These are phyloP conservation scores for Lactarius trivialis DNA, from an alignment of 768 basidiomycete species.

Conservation along the genomic window DNA sequence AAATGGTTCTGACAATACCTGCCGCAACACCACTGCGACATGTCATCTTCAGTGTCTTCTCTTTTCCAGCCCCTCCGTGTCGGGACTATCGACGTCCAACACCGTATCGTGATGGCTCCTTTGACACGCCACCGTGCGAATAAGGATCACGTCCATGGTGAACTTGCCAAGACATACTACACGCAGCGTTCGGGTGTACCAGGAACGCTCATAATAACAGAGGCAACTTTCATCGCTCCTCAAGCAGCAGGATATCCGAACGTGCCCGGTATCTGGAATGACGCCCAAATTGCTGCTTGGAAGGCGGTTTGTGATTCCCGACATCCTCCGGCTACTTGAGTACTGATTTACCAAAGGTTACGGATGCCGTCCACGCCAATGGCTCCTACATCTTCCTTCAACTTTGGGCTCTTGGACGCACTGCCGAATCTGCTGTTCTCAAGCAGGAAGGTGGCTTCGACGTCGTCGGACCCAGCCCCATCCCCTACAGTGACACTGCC, in stretches of 20 bases:
- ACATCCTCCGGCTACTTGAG: background rate
- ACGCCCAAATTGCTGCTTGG: constrained; percentile 50
- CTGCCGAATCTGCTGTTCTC: constrained; percentile 32
- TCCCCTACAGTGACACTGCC: constrained; percentile 31
- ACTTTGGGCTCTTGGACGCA: constrained; percentile 51
- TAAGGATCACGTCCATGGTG: constrained; percentile 31
- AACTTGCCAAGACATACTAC: constrained; percentile 42
- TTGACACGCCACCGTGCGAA: constrained; percentile 41
- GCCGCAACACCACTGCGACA: background rate
- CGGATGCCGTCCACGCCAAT: constrained; percentile 49
- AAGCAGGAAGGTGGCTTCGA: constrained; percentile 31
- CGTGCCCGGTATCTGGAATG: constrained; percentile 60
- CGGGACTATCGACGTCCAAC: constrained; percentile 37
- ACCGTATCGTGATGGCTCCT: constrained; percentile 51
- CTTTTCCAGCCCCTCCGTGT: constrained; percentile 45
- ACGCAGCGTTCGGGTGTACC: constrained; percentile 40
- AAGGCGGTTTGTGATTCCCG: constrained; percentile 32
- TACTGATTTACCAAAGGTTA: constrained; percentile 36
- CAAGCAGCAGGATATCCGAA: constrained; percentile 43
- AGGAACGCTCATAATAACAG: constrained; percentile 51
- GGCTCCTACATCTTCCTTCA: constrained; percentile 49
- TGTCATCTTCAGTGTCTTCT: constrained; percentile 2
- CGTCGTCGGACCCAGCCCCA: constrained; percentile 25
- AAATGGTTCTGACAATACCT: background rate
- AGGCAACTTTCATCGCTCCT: constrained; percentile 47